Evolutionary conservation across 2,329 filamentous ascomycete species (phyloP).

Genomic region (Cryphonectria nitschkei): DNA sequence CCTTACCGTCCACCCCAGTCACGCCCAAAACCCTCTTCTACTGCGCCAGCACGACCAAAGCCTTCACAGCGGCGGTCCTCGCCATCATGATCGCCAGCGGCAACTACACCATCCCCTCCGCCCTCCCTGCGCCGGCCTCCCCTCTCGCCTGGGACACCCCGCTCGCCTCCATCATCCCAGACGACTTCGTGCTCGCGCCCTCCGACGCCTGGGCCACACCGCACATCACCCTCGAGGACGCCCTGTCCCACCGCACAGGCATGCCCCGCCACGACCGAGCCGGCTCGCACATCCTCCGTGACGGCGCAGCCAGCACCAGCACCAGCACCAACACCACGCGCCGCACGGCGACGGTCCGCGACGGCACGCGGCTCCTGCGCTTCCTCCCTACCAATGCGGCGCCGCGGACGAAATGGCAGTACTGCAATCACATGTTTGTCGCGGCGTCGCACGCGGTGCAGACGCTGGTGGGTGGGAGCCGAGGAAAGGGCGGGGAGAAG

Average conservation of each 20-base stretch:
- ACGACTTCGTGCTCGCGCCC: constrained; percentile 50
- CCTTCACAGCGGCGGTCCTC: constrained; percentile 54
- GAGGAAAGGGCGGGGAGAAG: background rate
- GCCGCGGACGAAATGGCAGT: constrained; percentile 49
- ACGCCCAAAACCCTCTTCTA: constrained; percentile 56
- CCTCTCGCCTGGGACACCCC: constrained; percentile 50
- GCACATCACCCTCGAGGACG: constrained; percentile 57
- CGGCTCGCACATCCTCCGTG: constrained; percentile 36
- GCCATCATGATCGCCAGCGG: constrained; percentile 51
- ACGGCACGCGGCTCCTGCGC: constrained; percentile 45
- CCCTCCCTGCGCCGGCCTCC: constrained; percentile 35
- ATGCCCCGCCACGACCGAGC: constrained; percentile 48
- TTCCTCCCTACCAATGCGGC: constrained; percentile 46
- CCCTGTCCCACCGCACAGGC: constrained; percentile 55
- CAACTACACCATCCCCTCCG: constrained; percentile 35
- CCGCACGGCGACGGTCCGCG: constrained; percentile 39
- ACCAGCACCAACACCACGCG: too few relatives aligned
- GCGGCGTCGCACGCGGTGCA: constrained; percentile 51
- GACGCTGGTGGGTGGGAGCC: constrained; percentile 40
- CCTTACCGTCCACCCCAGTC: constrained; percentile 43
- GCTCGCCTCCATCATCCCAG: constrained; percentile 49
- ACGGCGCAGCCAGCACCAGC: constrained; percentile 25
- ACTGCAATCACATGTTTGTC: constrained; percentile 58
- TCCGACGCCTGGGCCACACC: constrained; percentile 43
- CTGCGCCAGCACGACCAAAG: constrained; percentile 58